A percentile compares a stretch with the other conserved stretches of the same genome.
Evolutionary conservation across 129 eudicot species (phyloP).

Genomic region (Solidago caesia): DNA sequence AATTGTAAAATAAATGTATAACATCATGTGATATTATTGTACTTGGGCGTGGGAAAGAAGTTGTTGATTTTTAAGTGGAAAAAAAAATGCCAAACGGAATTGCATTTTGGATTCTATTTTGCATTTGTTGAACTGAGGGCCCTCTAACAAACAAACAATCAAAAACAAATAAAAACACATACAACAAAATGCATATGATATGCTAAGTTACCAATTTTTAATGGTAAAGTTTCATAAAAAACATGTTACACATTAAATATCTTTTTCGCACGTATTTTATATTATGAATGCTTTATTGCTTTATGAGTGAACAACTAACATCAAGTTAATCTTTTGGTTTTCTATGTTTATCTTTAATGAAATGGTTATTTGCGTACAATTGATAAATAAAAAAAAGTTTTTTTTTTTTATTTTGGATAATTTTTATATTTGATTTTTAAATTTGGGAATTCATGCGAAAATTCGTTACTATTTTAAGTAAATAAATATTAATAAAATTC

Average conservation of each 20-base stretch:
- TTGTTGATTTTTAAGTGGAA: neutral
- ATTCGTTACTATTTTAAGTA: too few species aligned
- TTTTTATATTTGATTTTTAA: too few species aligned
- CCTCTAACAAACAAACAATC: conserved; percentile 1
- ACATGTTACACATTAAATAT: too few species aligned
- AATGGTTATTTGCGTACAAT: too few species aligned
- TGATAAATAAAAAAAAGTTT: too few species aligned
- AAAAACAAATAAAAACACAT: conserved; percentile 3
- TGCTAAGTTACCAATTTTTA: neutral
- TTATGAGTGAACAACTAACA: neutral
- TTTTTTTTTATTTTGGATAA: too few species aligned
- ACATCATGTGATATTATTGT: neutral
- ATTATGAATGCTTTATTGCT: neutral
- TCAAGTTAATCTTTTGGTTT: too few species aligned
- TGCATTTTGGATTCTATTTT: conserved; percentile 12
- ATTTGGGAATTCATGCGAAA: too few species aligned
- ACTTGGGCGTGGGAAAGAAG: neutral
- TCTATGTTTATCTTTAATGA: neutral
- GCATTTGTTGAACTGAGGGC: conserved; percentile 27
- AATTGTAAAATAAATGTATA: neutral
- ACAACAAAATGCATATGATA: neutral
- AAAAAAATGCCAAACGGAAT: neutral
- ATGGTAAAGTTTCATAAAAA: neutral
- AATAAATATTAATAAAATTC: neutral
- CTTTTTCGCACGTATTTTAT: neutral